Evolutionary conservation across 2,329 filamentous ascomycete species (phyloP).

Genomic region (Diplodia sapinea): DNA sequence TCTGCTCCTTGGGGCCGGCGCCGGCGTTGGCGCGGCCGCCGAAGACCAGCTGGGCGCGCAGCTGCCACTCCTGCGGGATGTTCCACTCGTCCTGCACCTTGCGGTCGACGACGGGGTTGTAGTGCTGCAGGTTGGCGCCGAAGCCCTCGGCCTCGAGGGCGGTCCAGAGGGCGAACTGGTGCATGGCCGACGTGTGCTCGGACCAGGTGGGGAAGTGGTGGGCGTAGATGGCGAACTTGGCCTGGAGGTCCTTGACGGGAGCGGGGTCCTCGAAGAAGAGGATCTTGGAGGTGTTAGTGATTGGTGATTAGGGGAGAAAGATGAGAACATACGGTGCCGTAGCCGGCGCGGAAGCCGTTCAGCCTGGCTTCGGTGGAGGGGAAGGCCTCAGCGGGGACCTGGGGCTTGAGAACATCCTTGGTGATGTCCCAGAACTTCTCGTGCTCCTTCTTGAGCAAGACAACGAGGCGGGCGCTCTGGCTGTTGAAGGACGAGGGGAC

Average conservation of each 20-base stretch:
- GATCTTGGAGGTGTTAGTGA: slow-evolving; percentile 53
- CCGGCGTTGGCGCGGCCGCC: slow-evolving; percentile 63
- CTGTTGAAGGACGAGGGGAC: slow-evolving; percentile 87
- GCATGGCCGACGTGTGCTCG: slow-evolving; percentile 78
- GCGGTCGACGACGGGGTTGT: slow-evolving; percentile 83
- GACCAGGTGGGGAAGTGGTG: slow-evolving; percentile 82
- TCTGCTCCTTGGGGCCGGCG: slow-evolving; percentile 67
- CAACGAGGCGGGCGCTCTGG: slow-evolving; percentile 77
- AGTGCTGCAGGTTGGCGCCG: slow-evolving; percentile 90
- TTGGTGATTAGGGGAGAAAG: slow-evolving; percentile 9
- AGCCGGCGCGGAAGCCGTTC: slow-evolving; percentile 69
- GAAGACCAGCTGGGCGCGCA: slow-evolving; percentile 86
- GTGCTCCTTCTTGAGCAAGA: slow-evolving; percentile 83
- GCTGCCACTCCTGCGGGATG: slow-evolving; percentile 73
- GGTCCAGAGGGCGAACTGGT: slow-evolving; percentile 81
- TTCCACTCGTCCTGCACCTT: slow-evolving; percentile 73
- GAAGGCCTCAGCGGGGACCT: slow-evolving; percentile 71
- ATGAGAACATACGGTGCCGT: slow-evolving; percentile 70
- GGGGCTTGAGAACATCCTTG: slow-evolving; percentile 66
- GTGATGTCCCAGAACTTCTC: slow-evolving; percentile 84
- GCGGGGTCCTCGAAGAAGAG: slow-evolving; percentile 85
- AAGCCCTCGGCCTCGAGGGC: slow-evolving; percentile 83
- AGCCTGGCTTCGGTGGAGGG: slow-evolving; percentile 59
- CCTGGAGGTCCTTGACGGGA: slow-evolving; percentile 69
- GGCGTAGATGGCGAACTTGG: slow-evolving; percentile 73